Conservation (phyloP, 371 early-diverging fungal genomes). For the Chytridiales sp. region DNA sequence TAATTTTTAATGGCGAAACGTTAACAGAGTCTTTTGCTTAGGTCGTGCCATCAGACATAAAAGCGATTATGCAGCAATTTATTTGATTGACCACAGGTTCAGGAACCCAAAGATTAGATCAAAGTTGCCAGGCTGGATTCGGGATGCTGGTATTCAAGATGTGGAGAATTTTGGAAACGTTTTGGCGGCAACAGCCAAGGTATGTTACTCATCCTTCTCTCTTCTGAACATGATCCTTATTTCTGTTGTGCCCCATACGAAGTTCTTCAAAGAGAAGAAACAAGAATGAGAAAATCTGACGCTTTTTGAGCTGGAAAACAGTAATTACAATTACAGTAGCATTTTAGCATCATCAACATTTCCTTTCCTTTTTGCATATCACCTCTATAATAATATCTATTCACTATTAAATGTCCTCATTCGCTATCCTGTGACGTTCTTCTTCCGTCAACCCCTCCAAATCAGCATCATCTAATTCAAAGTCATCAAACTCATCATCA, state of each 20-base stretch:
- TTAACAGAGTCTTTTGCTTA: constrained; percentile 12
- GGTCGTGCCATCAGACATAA: constrained; percentile 90
- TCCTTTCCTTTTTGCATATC: too few relatives aligned
- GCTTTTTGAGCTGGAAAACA: too few relatives aligned
- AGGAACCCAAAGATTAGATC: constrained; percentile 12
- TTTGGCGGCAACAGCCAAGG: constrained; percentile 11
- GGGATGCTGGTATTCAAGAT: constrained; percentile 24
- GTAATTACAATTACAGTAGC: too few relatives aligned
- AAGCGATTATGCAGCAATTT: constrained; percentile 71
- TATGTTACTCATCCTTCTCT: constrained; percentile 9
- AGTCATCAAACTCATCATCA: constrained; percentile 17
- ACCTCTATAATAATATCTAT: too few relatives aligned
- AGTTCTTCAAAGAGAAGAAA: constrained; percentile 6
- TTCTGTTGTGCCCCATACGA: too few relatives aligned
- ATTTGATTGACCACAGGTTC: constrained; percentile 62
- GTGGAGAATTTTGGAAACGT: constrained; percentile 17
- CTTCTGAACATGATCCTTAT: too few relatives aligned
- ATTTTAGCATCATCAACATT: too few relatives aligned
- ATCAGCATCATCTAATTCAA: constrained; percentile 5
- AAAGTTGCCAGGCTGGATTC: constrained; percentile 56
- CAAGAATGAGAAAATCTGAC: too few relatives aligned
- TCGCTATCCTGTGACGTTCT: too few relatives aligned
- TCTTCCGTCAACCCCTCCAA: too few relatives aligned
- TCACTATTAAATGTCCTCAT: too few relatives aligned
- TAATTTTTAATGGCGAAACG: constrained; percentile 12